These are phyloP conservation scores for Diaporthe batatas DNA, from an alignment of 2,329 filamentous ascomycete genomes.

Conservation along the genomic window DNA sequence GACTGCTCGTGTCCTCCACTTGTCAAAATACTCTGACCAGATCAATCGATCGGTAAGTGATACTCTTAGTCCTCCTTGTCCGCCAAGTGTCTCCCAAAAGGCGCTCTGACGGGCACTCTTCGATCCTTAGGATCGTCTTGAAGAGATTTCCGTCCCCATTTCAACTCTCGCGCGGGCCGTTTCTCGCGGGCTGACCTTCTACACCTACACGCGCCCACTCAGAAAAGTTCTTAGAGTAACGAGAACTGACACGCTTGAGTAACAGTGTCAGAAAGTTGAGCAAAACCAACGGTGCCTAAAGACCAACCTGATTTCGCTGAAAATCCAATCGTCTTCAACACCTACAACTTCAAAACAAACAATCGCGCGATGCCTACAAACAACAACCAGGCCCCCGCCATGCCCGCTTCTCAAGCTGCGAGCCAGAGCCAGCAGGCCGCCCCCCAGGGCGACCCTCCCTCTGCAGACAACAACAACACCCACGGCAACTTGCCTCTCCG, in stretches of 20 bases:
- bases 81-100: background rate
- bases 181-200: too few species aligned
- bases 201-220: too few species aligned
- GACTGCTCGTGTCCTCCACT: background rate
- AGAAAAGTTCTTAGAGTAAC: background rate
- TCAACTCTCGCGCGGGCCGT: too few species aligned
- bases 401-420: background rate
- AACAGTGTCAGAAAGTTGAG: background rate
- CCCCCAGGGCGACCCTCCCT: background rate
- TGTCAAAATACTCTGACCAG: background rate
- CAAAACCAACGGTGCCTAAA: background rate
- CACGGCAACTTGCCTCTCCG: background rate
- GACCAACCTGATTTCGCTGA: background rate
- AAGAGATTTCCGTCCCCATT: too few species aligned
- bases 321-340: background rate
- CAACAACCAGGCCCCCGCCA: background rate
- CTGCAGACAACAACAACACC: background rate
- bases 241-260: background rate
- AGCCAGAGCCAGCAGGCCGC: background rate
- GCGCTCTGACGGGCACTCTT: too few species aligned
- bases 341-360: too few species aligned
- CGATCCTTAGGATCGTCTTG: too few species aligned
- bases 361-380: background rate
- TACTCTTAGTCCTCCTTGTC: background rate
- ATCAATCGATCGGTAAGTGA: constrained; percentile 13